These are phyloP conservation scores for Botrytis medusae DNA, from an alignment of 2,329 filamentous ascomycete genomes.

Conservation along the genomic window DNA sequence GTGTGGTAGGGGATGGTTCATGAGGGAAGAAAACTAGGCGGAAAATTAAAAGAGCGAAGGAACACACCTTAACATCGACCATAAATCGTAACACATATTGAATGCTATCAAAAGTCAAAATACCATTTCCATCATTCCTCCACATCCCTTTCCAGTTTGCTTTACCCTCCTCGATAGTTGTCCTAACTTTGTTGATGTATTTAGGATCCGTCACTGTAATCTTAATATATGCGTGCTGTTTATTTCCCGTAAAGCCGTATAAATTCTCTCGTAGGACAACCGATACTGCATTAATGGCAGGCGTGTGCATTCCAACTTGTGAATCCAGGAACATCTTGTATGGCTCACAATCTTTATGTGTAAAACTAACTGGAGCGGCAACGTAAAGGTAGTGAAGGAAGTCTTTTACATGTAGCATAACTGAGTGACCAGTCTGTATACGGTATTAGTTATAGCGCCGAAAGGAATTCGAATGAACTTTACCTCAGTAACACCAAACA, in stretches of 20 bases:
- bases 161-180: slow-evolving; percentile 69
- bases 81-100: slow-evolving; percentile 96
- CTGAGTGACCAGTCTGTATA: slow-evolving; percentile 72
- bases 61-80: slow-evolving; percentile 82
- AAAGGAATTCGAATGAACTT: slow-evolving; percentile 22
- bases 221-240: slow-evolving; percentile 88
- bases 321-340: slow-evolving; percentile 81
- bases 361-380: slow-evolving; percentile 80
- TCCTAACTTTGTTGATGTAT: slow-evolving; percentile 73
- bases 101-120: slow-evolving; percentile 93
- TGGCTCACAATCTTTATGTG: slow-evolving; percentile 70
- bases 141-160: slow-evolving; percentile 93
- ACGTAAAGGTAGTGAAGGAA: slow-evolving; percentile 97
- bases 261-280: slow-evolving; percentile 87
- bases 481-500: slow-evolving; percentile 89
- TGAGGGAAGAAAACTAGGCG: background rate
- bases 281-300: slow-evolving; percentile 75
- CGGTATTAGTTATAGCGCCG: slow-evolving; percentile 26
- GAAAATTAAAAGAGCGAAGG: too few species aligned
- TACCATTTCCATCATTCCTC: slow-evolving; percentile 66
- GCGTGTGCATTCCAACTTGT: slow-evolving; percentile 70
- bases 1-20: background rate
- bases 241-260: slow-evolving; percentile 91
- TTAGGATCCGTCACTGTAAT: slow-evolving; percentile 91
- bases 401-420: slow-evolving; percentile 90